These are phyloP conservation scores for Pseudocercospora eumusae DNA, from an alignment of 2,329 filamentous ascomycete species.

Conservation along the genomic window DNA sequence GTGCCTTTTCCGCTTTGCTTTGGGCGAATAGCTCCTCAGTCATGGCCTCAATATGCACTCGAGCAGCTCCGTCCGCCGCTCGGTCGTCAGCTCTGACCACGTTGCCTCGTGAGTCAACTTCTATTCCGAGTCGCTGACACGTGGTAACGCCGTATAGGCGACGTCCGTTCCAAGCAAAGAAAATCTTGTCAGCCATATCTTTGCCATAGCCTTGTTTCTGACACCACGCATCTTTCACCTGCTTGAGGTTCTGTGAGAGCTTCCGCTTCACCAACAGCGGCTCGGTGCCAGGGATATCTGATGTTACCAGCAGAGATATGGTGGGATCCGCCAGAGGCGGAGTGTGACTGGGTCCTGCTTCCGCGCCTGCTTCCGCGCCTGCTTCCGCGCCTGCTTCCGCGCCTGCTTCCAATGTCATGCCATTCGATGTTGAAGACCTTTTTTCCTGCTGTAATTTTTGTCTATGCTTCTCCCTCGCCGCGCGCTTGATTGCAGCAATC, in stretches of 20 bases:
- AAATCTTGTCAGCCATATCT: constrained; percentile 57
- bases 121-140: constrained; percentile 66
- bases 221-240: constrained; percentile 71
- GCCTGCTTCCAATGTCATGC: constrained; percentile 14
- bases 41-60: constrained; percentile 76
- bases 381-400: not conserved
- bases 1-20: constrained; percentile 52
- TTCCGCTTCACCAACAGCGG: constrained; percentile 66
- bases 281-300: constrained; percentile 62
- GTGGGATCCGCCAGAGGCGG: constrained; percentile 48
- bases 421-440: constrained; percentile 17
- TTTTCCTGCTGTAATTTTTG: constrained; percentile 20
- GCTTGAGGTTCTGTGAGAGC: constrained; percentile 65
- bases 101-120: constrained; percentile 45
- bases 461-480: constrained; percentile 43
- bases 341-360: constrained; percentile 8
- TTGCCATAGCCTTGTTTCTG: constrained; percentile 58
- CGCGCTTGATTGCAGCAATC: constrained; percentile 45
- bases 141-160: constrained; percentile 76
- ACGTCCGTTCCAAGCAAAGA: constrained; percentile 76
- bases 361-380: constrained; percentile 15
- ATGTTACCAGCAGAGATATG: constrained; percentile 68
- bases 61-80: constrained; percentile 54
- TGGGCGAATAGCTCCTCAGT: constrained; percentile 64
- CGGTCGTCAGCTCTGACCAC: constrained; percentile 48